Evolutionary conservation across 73 alveolate genomes (phyloP).

Genomic region (Urostyla sp.): DNA sequence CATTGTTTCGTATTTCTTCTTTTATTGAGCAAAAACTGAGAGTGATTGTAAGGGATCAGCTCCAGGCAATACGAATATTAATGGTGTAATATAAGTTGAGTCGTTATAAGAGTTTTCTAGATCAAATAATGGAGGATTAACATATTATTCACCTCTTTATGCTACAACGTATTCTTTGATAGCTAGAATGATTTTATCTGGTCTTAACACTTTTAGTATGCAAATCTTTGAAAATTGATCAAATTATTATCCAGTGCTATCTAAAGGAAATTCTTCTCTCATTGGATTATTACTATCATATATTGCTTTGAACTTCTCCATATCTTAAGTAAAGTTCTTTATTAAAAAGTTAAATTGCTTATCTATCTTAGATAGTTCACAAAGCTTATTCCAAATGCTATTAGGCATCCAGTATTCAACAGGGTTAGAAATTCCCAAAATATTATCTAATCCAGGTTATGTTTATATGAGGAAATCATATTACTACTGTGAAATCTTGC

Average conservation of each 20-base stretch:
- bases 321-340: conserved; percentile 52
- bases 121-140: conserved; percentile 98
- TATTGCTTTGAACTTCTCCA: conserved; percentile 72
- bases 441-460: conserved; percentile 48
- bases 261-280: conserved; percentile 81
- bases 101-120: conserved; percentile 95
- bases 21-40: conserved; percentile 66
- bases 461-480: conserved; percentile 53
- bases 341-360: conserved; percentile 2
- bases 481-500: conserved; percentile 35
- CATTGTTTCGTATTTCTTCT: conserved; percentile 77
- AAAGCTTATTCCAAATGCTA: conserved; percentile 49
- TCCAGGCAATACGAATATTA: conserved; percentile 98
- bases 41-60: conserved; percentile 96
- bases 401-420: conserved; percentile 65
- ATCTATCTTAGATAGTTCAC: conserved; percentile 32
- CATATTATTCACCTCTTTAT: conserved; percentile 90
- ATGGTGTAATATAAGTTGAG: conserved; percentile 94
- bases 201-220: conserved; percentile 85
- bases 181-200: conserved; percentile 90
- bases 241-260: conserved; percentile 66
- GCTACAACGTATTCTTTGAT: conserved; percentile 82
- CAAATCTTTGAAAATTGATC: conserved; percentile 81
- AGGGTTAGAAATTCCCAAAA: conserved; percentile 31
- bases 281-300: conserved; percentile 85